Base-by-base conservation (phyloP, 2,329 filamentous ascomycete species). In the Lachnellula willkommii region DNA sequence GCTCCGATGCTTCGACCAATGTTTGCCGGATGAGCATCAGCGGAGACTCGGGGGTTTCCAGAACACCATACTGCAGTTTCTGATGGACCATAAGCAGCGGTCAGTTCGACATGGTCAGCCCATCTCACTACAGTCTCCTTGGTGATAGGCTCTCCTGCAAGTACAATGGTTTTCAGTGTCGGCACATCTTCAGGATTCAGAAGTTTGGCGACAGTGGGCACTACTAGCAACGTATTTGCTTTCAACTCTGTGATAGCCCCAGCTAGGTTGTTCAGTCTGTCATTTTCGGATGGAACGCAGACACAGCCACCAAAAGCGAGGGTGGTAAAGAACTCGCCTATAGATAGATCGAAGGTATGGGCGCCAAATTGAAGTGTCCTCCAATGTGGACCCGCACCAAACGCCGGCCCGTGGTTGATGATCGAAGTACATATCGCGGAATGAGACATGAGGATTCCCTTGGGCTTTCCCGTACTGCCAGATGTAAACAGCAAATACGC, bases 1-100 rank as follows among this genome's bases (percentile, higher is more conserved):
- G 90, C 91, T 50, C 88, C 81, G 0, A 95, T 75, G 0, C 90
- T 89, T 5, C 80, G 69, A 0, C 90, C 90, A 60, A 95, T 93
- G 48, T 82, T 85, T 5, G 80, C 79, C 4, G 83, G 80, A 2
- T 80, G 74, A 8, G 79, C 80, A 12, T 71, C 68, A 4, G 77
- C 73, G 1, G 73, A 66, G 59, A 93, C 83, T 0, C 76, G 73
- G 0, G 83, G 73, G 60, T 89, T 85, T 6, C 93, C 70, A 1
- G 89, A 93, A 68, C 89, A 95, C 68, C 95, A 90, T 52, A 95
- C 95, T 0, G 90, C 83, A 4, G 43, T 43, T 22, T 56, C 54
- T 15, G 54, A 42, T 11, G 54, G 54, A 24, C 54, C 54, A 26
- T 56, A 56, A 11, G 36, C 47, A 14, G 45, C 37, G 20, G 36